Percentiles rank a stretch among this genome's conserved stretches.
phyloP scores from a whole-genome alignment of 495 filamentous ascomycete genomes.

The Letharia columbiana region DNA sequence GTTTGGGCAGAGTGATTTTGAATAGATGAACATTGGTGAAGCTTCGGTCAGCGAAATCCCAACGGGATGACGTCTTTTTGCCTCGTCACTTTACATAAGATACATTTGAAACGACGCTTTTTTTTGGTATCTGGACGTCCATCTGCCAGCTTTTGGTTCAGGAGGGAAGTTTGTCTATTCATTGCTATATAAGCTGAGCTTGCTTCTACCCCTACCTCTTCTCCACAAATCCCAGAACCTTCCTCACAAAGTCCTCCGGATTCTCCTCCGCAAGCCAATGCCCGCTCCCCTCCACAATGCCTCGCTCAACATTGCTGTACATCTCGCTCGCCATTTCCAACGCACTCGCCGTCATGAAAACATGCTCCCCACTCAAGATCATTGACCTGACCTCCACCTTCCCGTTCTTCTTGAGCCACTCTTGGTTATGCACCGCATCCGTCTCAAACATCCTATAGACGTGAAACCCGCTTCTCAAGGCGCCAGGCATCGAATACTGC shows the following conservation, averaged over 20 bases:
- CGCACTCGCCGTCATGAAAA: conserved; percentile 24
- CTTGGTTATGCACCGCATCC: conserved; percentile 33
- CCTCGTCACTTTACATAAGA: too few species aligned
- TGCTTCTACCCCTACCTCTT: not conserved
- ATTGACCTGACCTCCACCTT: conserved; percentile 34
- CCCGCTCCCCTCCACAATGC: conserved; percentile 28
- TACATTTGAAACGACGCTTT: not conserved
- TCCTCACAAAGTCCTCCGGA: conserved; percentile 32
- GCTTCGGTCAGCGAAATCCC: not conserved
- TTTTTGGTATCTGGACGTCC: not conserved
- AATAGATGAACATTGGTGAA: not conserved
- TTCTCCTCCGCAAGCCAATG: conserved; percentile 38
- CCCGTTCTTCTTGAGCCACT: conserved; percentile 32
- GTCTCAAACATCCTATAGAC: conserved; percentile 37
- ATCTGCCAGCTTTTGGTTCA: not conserved
- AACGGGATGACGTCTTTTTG: not conserved
- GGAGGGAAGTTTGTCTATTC: not conserved
- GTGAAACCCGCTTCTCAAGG: conserved; percentile 33
- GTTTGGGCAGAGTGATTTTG: not conserved
- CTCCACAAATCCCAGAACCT: conserved; percentile 29
- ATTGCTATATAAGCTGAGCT: not conserved
- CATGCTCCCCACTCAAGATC: conserved; percentile 31
- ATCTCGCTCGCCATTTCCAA: conserved; percentile 32
- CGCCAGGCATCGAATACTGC: conserved; percentile 34
- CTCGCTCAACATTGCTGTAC: conserved; percentile 27